A percentile compares a stretch with the other conserved stretches of the same genome.
Conservation (phyloP, 78 protist species). For the Creolimax fragrantissima region DNA sequence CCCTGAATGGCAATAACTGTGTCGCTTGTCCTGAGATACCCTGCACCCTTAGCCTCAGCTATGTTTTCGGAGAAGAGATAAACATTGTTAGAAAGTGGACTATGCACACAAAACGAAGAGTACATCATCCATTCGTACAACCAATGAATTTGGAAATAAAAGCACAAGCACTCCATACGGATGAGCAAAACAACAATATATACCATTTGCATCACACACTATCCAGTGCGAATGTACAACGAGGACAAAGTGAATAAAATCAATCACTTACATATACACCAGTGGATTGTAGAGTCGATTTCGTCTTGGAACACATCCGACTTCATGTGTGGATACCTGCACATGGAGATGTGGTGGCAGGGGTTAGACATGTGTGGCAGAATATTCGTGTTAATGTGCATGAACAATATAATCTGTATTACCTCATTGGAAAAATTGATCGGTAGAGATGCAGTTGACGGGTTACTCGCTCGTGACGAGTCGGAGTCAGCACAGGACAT, state of each 20-base stretch:
- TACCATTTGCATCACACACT: no score
- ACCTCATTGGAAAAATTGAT: background rate
- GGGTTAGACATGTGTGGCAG: background rate
- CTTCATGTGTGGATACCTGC: background rate
- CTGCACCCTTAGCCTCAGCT: conserved; percentile 12
- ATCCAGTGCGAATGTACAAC: no score
- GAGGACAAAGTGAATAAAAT: no score
- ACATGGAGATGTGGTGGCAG: background rate
- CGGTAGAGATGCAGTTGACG: conserved; percentile 9
- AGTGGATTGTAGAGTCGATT: conserved; percentile 16
- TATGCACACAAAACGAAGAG: background rate
- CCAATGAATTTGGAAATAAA: background rate
- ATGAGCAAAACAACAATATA: background rate
- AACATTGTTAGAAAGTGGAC: background rate
- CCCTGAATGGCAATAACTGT: conserved; percentile 26
- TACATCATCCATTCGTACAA: background rate
- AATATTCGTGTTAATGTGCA: background rate
- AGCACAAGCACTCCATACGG: background rate
- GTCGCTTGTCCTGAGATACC: background rate
- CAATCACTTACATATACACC: conserved; percentile 3
- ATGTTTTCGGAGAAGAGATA: no score
- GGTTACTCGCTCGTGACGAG: conserved; percentile 1
- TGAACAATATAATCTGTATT: background rate
- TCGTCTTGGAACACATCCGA: background rate
- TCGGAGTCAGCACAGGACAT: conserved; percentile 19